phyloP scores from a whole-genome alignment of 257 asterid species.

The Dorcoceras hygrometricum region DNA sequence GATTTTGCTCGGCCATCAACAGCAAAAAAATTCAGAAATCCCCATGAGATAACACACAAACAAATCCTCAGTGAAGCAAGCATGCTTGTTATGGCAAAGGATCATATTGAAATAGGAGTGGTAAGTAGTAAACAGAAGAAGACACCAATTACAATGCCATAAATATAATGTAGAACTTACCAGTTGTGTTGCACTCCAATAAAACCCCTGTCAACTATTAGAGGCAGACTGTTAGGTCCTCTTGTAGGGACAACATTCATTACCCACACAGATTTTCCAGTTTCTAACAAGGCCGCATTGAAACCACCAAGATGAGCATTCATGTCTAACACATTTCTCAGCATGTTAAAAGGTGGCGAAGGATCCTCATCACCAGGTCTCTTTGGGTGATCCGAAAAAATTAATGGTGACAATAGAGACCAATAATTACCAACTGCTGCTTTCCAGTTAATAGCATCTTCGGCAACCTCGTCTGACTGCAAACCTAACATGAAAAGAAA shows the following conservation, averaged over 20 bases:
- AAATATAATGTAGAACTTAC: conserved; percentile 36
- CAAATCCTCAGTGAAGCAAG: neutral
- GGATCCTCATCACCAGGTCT: conserved; percentile 99
- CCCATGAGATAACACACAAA: neutral
- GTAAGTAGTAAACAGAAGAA: conserved; percentile 7
- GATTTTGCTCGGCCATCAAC: neutral
- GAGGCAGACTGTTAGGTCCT: conserved; percentile 71
- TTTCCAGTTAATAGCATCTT: conserved; percentile 70
- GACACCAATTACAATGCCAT: neutral
- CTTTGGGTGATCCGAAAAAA: conserved; percentile 98
- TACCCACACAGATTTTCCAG: conserved; percentile 89
- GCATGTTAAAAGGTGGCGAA: conserved; percentile 99
- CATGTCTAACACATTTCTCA: conserved; percentile 97
- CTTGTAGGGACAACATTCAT: conserved; percentile 92
- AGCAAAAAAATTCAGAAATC: conserved; percentile 10
- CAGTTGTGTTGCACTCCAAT: conserved; percentile 91
- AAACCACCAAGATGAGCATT: conserved; percentile 92
- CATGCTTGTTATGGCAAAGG: conserved; percentile 4
- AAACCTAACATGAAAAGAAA: conserved; percentile 45
- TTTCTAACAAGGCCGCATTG: conserved; percentile 78
- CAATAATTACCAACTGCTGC: conserved; percentile 79
- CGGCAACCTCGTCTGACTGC: conserved; percentile 59
- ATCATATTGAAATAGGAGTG: neutral
- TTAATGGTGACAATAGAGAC: conserved; percentile 93
- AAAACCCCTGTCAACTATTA: conserved; percentile 83